Base-by-base conservation (phyloP, 108 stramenopile species). In the Nitzschia sp. region DNA sequence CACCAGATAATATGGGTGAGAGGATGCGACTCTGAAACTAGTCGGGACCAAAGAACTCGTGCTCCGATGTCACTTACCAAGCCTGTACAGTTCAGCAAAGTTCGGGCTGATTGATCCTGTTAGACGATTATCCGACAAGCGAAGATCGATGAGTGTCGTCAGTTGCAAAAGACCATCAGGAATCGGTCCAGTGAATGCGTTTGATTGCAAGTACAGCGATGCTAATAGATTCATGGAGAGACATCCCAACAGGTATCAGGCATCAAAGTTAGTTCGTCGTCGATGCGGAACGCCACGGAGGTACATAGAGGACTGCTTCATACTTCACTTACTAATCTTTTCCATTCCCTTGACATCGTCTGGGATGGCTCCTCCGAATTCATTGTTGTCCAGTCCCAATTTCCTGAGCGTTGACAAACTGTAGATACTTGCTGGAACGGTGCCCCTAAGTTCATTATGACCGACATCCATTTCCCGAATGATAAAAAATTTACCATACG, bases 391-490 rank as follows among this genome's bases (percentile, higher is more conserved):
- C 59, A 78, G 36, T 15, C 44, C 48, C 29, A 78, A 34, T 9
- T 23, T 41, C 23, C 35, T 17, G 28, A 78, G 45, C 1, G 31
- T 55, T 15, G 31, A 26, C 45, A 64, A 35, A 4, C 47, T 35
- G 11, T 53, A 71, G 41, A 81, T 46, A 22, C 66, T 58, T 0
- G 53, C 19, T 2, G 83, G 83, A 60, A 80, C 71, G 2, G 48
- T 41, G 6, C 80, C 84, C 13, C 45, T 48, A 21, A 85, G 41
- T 17, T 76, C n/a, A 52, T 85, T 85, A 17, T 66, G 61, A 5
- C 65, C 70, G 2, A 85, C 35, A 58, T 60, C 76, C 4, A 85
- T 32, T 33, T 75, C 50, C 48, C 65, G 53, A 44, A 82, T 45
- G 28, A 53, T 56, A 34, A 29, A 28, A 13, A 83, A 58, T 9